Percentiles rank a stretch among this genome's conserved stretches.
phyloP scores from a whole-genome alignment of 78 protist genomes.

The Dictyostelium capitatum region DNA sequence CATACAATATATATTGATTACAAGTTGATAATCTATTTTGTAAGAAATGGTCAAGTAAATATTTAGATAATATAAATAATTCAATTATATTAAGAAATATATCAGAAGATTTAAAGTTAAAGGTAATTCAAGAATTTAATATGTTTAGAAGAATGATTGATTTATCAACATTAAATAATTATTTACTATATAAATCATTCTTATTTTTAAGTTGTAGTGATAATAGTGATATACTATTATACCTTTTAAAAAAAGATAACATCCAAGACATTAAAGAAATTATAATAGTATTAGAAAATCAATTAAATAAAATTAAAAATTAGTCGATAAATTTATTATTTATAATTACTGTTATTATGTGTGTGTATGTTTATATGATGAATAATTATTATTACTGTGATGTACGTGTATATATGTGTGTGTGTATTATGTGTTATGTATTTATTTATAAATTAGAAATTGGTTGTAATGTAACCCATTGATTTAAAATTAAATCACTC shows the following conservation, averaged over 20 bases:
- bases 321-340: neutral
- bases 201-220: conserved; percentile 42
- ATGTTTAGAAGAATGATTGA: conserved; percentile 73
- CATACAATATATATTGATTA: neutral
- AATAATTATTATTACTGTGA: neutral
- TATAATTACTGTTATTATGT: neutral
- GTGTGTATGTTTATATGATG: neutral
- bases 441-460: conserved; percentile 44
- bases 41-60: conserved; percentile 47
- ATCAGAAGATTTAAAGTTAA: conserved; percentile 44
- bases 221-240: conserved; percentile 48
- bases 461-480: conserved; percentile 52
- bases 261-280: conserved; percentile 33
- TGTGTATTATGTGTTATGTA: too few species aligned
- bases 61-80: conserved; percentile 5
- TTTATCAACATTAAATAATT: conserved; percentile 58
- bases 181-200: conserved; percentile 56
- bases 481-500: conserved; percentile 61
- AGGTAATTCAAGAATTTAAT: conserved; percentile 69
- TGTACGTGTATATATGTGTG: too few species aligned
- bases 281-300: neutral
- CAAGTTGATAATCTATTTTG: conserved; percentile 37
- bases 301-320: conserved; percentile 20
- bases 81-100: conserved; percentile 23
- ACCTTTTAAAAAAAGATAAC: conserved; percentile 62